Evolutionary conservation across 176 grass and related monocot genomes (phyloP), one percentile per base, ranked within the genome.

Genomic region (Zoysia pacifica): DNA sequence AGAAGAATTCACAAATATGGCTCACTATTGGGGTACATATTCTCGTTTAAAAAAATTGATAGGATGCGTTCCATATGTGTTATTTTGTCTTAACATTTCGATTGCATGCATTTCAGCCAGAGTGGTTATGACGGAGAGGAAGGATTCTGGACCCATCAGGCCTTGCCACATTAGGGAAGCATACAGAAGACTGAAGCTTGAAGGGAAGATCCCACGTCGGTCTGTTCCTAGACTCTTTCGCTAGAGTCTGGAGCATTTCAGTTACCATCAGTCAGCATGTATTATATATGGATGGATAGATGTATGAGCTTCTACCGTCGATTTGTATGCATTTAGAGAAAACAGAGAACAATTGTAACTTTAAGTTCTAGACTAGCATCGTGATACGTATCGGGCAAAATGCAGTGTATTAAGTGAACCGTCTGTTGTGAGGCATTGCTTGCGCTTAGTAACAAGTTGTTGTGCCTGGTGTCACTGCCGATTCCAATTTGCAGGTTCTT

Each of bases 161-260:
- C 93, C 97, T 52, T 93, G 90, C 76, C 96, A 99, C 60, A 86
- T 99, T 39, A 91, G 90, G 82, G 90, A 99, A 91, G 79, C 96
- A 37, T 99, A 84, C 78, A 82, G 96, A 90, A 88, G 96, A 78
- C 36, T 99, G 79, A 99, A 91, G 76, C 87, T 95, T 58, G 86
- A 93, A 89, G 92, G 92, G 51, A 95, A 94, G 75, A 89, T 91
- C 70, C 90, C 88, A 3, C 78, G 73, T 59, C 78, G 76, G 56
- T 89, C 96, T 43, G 88, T 95, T 69, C 92, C 92, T 60, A 79
- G 81, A 65, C 96, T 95, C 70, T 95, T 99, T 69, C 88, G 73
- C 37, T 99, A 95, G 85, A 70, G 18, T 28, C 52, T 6, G 75
- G 66, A 74, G 19, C 52, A 69, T 77, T 9, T 66, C 16, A 72